Base-by-base conservation (phyloP, 2,329 filamentous ascomycete species). In the Mariannaea elegans region DNA sequence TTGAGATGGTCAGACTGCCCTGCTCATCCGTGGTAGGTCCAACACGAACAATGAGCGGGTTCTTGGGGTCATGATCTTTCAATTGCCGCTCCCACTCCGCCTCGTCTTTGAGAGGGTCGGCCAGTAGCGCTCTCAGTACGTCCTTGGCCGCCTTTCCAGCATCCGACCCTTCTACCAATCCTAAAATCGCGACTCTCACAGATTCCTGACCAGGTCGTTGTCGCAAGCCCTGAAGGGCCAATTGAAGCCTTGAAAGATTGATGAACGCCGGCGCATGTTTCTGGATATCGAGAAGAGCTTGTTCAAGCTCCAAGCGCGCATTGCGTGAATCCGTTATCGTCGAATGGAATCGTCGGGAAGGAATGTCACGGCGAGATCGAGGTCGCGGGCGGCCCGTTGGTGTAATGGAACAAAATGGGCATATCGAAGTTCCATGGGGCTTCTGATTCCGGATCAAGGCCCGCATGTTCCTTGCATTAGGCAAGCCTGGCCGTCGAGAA, bases 231-330 rank as follows among this genome's bases (percentile, higher is more conserved):
- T 87, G 83, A 19, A 92, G 77, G 12, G 90, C 91, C 66, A 94
- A 83, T 74, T 92, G 89, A 44, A 94, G 73, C 55, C 89, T 82
- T 27, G 90, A 87, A n/a, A 89, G 81, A 69, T 90, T 90, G 52
- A 91, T 82, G 66, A 88, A 83, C 58, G 81, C 84, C 21, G 85
- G 82, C 2, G 87, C 86, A 47, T 85, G 78, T 50, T 83, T 84
- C 67, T 90, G 83, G 3, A 94, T 80, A 19, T 85, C 82, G 2
- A 81, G 73, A 1, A 94, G 79, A 2, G 85, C 80, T 41, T 81
- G 76, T 62, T 89, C 81, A 5, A 92, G 83, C 65, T 90, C 83
- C 55, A 77, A 69, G 38, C 84, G 79, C 13, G 80, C 72, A 56
- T 80, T 70, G 8, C 64, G 56, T n/a, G 67, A 14, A 4, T 62